Conservation (phyloP, 176 grass and related monocot species). For the Hordeum vulgare region DNA sequence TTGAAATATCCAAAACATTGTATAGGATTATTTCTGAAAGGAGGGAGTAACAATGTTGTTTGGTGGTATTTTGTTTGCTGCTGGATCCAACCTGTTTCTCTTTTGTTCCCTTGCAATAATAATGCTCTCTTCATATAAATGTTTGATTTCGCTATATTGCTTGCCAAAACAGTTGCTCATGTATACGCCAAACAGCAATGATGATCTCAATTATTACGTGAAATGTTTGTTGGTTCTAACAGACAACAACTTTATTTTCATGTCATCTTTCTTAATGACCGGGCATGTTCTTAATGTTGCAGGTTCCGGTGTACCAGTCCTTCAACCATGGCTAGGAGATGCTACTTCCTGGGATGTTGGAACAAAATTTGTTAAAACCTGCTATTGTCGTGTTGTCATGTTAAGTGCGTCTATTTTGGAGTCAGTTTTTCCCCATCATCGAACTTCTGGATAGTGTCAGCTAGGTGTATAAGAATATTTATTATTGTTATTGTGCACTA, state of each 20-base stretch:
- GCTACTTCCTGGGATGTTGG: conserved; percentile 13
- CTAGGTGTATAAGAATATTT: conserved; percentile 40
- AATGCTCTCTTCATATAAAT: not conserved
- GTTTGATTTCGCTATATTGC: not conserved
- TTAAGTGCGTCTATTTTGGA: conserved; percentile 20
- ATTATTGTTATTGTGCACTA: conserved; percentile 34
- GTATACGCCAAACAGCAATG: not conserved
- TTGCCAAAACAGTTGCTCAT: not conserved
- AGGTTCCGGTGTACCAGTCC: conserved; percentile 90
- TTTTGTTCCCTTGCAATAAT: not conserved
- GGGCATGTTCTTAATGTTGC: conserved; percentile 3
- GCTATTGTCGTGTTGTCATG: conserved; percentile 31
- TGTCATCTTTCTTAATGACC: not conserved
- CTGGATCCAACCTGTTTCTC: not conserved
- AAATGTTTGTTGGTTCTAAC: not conserved
- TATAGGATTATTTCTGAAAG: too few species aligned
- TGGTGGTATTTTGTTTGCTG: not conserved
- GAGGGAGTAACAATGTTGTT: not conserved
- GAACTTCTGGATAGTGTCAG: conserved; percentile 20
- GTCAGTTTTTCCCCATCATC: not conserved
- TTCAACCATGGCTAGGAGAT: conserved; percentile 74
- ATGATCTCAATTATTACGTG: not conserved
- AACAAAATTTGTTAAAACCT: conserved; percentile 13
- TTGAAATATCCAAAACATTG: too few species aligned
- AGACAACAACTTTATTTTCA: not conserved